Conservation (phyloP, 1,284 basidiomycete species). For the Cryptococcus deneoformans region DNA sequence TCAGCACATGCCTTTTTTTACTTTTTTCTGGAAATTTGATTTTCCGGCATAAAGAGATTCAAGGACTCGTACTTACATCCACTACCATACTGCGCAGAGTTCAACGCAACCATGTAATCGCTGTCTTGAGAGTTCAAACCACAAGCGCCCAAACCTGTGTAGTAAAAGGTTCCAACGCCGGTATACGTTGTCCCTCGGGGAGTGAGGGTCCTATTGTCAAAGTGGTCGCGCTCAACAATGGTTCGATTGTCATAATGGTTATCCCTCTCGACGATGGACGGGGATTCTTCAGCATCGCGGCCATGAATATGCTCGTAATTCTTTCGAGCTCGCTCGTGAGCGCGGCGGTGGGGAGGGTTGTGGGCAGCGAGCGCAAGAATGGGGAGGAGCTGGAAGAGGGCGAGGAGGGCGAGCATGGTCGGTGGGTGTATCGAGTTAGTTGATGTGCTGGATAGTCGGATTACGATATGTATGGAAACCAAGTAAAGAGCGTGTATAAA, state of each 20-base stretch:
- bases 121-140: conserved; percentile 20
- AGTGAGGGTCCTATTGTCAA: conserved; percentile 10
- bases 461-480: too few species aligned
- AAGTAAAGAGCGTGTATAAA: too few species aligned
- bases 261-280: conserved; percentile 1
- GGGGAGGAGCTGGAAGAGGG: conserved; percentile 10
- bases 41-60: not conserved
- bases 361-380: conserved; percentile 7
- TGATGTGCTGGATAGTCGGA: not conserved
- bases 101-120: conserved; percentile 30
- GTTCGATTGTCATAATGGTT: conserved; percentile 7
- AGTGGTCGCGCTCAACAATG: conserved; percentile 3
- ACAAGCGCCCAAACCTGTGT: conserved; percentile 32
- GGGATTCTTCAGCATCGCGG: not conserved
- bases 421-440: not conserved
- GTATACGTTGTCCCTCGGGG: conserved; percentile 10
- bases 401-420: conserved; percentile 7
- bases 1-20: not conserved
- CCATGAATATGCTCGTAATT: conserved; percentile 13
- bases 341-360: conserved; percentile 7
- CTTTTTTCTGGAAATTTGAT: not conserved
- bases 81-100: conserved; percentile 33
- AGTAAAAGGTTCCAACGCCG: conserved; percentile 26
- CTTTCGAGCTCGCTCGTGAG: conserved; percentile 12
- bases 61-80: conserved; percentile 21